Evolutionary conservation across 2,329 filamentous ascomycete species (phyloP), one percentile per base, ranked within the genome.

Genomic region (Juglanconis juglandina): DNA sequence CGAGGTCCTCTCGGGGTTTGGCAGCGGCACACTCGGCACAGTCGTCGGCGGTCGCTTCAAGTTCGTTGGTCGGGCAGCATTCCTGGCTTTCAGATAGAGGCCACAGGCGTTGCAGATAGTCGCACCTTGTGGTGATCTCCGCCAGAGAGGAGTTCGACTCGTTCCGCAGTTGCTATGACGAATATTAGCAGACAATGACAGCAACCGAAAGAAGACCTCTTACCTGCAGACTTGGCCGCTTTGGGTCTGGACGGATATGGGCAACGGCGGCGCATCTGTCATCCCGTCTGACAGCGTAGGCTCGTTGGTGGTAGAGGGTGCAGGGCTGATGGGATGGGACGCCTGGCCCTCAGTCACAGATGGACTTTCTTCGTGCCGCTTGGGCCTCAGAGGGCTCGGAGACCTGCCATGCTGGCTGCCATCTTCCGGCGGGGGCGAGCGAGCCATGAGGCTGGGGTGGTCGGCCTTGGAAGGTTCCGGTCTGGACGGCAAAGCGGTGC

Each of bases 31-130:
- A 49, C 76, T 76, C 39, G 78, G 70, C 30, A 84, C 74, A 33
- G 82, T 74, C 55, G 79, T 81, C 4, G 86, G 82, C 10, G 89
- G 86, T 63, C 92, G 89, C 76, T 96, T 97, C 60, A 97, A 79
- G 68, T 92, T 96, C 6, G 92, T 95, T 13, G 95, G 95, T 54
- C 95, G 87, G 67, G 91, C 87, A 64, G 94, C 90, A 72, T 98
- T 98, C 66, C 95, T 87, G 9, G 94, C 93, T 74, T 98, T 98
- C 64, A 91, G 81, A 73, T 99, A 99, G 14, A 99, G 82, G 47
- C 95, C 95, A 71, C 95, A 99, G 5, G 95, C 95, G 76, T 99
- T 99, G 77, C 95, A 99, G 62, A 99, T 98, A 34, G 92, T 97
- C 58, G 92, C 90, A 35, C 95, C 95, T 68, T 93, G 88, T 0